Evolutionary conservation across 2,329 filamentous ascomycete genomes (phyloP), one percentile per base, ranked within the genome.

Genomic region (Lecanicillium sp.): DNA sequence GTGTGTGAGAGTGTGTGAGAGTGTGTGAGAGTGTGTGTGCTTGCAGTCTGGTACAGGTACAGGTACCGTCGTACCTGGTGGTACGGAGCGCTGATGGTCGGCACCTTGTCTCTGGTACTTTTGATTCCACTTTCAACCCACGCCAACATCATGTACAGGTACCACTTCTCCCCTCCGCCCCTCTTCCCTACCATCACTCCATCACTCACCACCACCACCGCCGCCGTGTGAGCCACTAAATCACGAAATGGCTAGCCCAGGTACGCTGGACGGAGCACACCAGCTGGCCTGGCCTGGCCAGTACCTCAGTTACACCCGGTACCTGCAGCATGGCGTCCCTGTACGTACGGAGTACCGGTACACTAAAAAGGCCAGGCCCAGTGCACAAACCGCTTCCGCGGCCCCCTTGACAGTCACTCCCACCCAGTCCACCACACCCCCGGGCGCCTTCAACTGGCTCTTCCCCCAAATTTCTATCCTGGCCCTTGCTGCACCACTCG

Each of bases 381-480:
- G 44, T 33, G 39, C 44, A 49, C 45, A 48, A 41, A 43, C 46
- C 29, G 23, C 30, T 37, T 19, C 27, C 24, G 19, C 15, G 10
- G 12, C 20, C 46, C 46, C 45, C 29, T 23, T 36, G 44, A 38
- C 43, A 24, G 37, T 23, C 39, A 17, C 14, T 20, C 27, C 24
- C 37, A 39, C 37, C 35, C 35, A 36, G 9, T 14, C 39, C 23
- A 39, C 26, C 40, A 37, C 35, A 38, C 42, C 42, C 32, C 42
- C 41, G 33, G 42, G 30, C 32, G 32, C 32, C 42, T 15, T 44
- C 42, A 35, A 21, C 30, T 29, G 29, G 43, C 43, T 37, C 43
- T 24, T 35, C 17, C 45, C 36, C 9, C 33, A 30, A 39, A 45
- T 35, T 33, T 21, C 32, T 19, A 39, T 44, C 37, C 21, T 24